phyloP scores from a whole-genome alignment of 257 asterid species.

The Gentiana dahurica region DNA sequence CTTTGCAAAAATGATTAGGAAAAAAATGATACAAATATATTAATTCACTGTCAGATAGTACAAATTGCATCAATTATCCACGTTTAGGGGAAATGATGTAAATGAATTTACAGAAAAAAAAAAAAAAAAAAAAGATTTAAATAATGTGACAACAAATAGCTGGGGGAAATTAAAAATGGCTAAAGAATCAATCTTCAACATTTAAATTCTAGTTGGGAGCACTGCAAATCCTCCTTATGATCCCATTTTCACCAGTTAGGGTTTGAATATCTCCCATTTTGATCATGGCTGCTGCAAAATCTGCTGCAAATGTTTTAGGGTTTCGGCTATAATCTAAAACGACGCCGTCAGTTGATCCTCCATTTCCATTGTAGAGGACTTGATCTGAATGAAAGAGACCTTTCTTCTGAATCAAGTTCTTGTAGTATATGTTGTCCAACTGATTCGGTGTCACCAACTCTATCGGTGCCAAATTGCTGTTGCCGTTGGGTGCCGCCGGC shows the following conservation, averaged over 20 bases:
- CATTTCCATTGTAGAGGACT: slow-evolving; percentile 10
- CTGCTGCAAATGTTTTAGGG: slow-evolving; percentile 3
- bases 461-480: slow-evolving; percentile 20
- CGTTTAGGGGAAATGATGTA: too few relatives aligned
- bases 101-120: too few relatives aligned
- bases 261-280: slow-evolving; percentile 25
- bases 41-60: too few relatives aligned
- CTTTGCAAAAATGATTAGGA: too few relatives aligned
- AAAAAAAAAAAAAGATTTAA: too few relatives aligned
- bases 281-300: slow-evolving; percentile 18
- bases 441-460: slow-evolving; percentile 19
- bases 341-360: slow-evolving; percentile 11
- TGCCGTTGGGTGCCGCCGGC: slow-evolving; percentile 2
- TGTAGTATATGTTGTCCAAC: slow-evolving; percentile 17
- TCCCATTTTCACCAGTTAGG: slow-evolving; percentile 18
- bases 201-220: slow-evolving; percentile 11
- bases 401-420: slow-evolving; percentile 13
- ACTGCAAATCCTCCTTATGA: slow-evolving; percentile 22
- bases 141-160: too few relatives aligned
- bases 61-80: too few relatives aligned
- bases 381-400: slow-evolving; percentile 23
- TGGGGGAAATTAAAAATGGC: too few relatives aligned
- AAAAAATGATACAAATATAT: too few relatives aligned
- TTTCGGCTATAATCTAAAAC: slow-evolving; percentile 12
- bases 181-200: too few relatives aligned